Conservation (phyloP, 139 green algal genomes). For the Chlorella sorokiniana region DNA sequence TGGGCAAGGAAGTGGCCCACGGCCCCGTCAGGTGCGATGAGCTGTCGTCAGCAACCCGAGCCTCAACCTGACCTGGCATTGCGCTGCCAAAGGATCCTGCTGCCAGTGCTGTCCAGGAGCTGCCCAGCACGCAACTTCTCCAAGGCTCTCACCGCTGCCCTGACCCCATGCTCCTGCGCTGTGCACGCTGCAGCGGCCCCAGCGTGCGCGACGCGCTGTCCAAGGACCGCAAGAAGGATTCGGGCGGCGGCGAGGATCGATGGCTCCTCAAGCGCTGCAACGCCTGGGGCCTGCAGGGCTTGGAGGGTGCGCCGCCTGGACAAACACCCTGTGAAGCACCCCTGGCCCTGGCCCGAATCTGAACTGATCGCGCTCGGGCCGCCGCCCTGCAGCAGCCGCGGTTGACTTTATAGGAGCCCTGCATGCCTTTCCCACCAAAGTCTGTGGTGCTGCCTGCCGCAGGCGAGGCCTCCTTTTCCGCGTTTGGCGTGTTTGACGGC, state of each 20-base stretch:
- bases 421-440: background rate
- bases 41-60: background rate
- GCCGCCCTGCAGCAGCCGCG: too few species aligned
- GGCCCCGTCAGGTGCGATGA: background rate
- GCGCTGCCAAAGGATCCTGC: background rate
- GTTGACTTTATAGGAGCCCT: too few species aligned
- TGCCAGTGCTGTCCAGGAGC: background rate
- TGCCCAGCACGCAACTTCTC: too few species aligned
- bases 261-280: conserved; percentile 54
- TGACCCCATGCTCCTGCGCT: background rate
- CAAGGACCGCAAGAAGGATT: conserved; percentile 53
- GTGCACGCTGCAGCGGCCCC: conserved; percentile 6
- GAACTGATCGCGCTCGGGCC: too few species aligned
- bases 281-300: conserved; percentile 17
- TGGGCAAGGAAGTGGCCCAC: conserved; percentile 1
- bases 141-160: background rate
- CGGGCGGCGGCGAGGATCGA: conserved; percentile 58
- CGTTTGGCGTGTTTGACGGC: conserved; percentile 71
- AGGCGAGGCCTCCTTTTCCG: conserved; percentile 24
- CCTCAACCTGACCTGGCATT: background rate
- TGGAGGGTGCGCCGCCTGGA: background rate
- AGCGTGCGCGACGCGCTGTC: conserved; percentile 41
- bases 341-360: too few species aligned
- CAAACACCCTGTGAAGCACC: too few species aligned
- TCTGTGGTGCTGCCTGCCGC: background rate